Percentiles rank a stretch among this genome's conserved stretches.
These are phyloP conservation scores for Cercospora zeae-maydis DNA, from an alignment of 2,329 filamentous ascomycete genomes.

Conservation along the genomic window DNA sequence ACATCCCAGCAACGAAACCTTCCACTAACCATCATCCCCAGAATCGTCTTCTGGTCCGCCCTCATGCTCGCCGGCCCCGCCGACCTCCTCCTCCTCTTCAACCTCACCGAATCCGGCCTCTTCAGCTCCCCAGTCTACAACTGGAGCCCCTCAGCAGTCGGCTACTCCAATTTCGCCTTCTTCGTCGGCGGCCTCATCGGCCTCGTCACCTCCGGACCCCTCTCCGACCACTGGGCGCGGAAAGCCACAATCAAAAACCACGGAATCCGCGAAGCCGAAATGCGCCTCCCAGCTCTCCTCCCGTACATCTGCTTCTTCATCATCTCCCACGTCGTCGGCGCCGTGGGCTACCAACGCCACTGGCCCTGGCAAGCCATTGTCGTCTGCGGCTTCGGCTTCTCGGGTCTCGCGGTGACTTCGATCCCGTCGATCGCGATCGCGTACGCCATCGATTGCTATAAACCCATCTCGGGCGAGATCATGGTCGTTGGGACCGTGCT, in stretches of 20 bases:
- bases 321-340: constrained; percentile 48
- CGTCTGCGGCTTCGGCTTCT: constrained; percentile 48
- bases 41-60: constrained; percentile 41
- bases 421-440: constrained; percentile 45
- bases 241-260: constrained; percentile 51
- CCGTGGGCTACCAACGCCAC: constrained; percentile 46
- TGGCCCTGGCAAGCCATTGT: constrained; percentile 52
- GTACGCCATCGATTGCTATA: constrained; percentile 49
- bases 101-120: constrained; percentile 50
- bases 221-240: constrained; percentile 53
- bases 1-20: neutral
- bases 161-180: constrained; percentile 50
- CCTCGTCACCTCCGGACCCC: constrained; percentile 50
- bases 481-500: constrained; percentile 46
- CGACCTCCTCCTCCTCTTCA: constrained; percentile 48
- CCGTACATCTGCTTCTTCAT: constrained; percentile 52
- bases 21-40: neutral
- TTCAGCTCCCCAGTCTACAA: constrained; percentile 43
- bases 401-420: constrained; percentile 42
- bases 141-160: constrained; percentile 45
- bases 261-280: constrained; percentile 57
- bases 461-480: constrained; percentile 46
- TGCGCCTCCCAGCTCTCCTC: constrained; percentile 55
- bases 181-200: constrained; percentile 44
- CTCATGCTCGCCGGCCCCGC: constrained; percentile 36